phyloP scores from a whole-genome alignment of 371 early-diverging fungal species.

The Smittium mucronatum region DNA sequence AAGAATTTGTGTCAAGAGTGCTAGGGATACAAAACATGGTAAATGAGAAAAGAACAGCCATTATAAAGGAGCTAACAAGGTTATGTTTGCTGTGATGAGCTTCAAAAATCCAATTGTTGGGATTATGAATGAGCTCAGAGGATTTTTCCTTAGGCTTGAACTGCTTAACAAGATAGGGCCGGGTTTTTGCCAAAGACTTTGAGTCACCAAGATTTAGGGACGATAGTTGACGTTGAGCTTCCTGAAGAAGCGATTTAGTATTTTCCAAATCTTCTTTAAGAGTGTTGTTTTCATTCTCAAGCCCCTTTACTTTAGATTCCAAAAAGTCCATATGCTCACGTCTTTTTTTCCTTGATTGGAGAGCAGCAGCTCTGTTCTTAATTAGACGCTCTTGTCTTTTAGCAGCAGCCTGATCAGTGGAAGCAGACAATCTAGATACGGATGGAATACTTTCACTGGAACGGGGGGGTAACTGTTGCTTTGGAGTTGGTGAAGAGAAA shows the following conservation, averaged over 20 bases:
- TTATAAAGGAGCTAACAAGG: slow-evolving; percentile 24
- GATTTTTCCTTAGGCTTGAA: slow-evolving; percentile 5
- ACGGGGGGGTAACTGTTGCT: too few relatives aligned
- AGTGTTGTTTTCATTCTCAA: slow-evolving; percentile 46
- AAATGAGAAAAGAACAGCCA: slow-evolving; percentile 32
- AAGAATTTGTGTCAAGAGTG: slow-evolving; percentile 18
- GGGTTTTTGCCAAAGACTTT: not conserved
- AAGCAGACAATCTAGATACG: not conserved
- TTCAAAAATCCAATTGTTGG: slow-evolving; percentile 5
- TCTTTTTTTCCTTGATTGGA: slow-evolving; percentile 74
- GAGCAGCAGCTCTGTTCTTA: slow-evolving; percentile 83
- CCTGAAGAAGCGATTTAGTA: slow-evolving; percentile 34
- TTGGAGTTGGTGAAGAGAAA: too few relatives aligned
- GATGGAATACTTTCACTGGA: too few relatives aligned
- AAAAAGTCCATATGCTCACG: slow-evolving; percentile 64
- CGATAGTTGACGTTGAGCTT: slow-evolving; percentile 5
- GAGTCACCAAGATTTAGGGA: not conserved
- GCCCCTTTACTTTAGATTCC: slow-evolving; percentile 51
- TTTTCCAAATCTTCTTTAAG: slow-evolving; percentile 42
- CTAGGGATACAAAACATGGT: slow-evolving; percentile 28
- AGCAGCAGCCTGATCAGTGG: slow-evolving; percentile 17
- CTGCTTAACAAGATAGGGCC: slow-evolving; percentile 13
- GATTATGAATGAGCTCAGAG: not conserved
- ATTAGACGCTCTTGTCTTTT: slow-evolving; percentile 78
- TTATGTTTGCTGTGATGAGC: slow-evolving; percentile 14